phyloP scores from a whole-genome alignment of 1,284 basidiomycete genomes.

The Dichomitus squalens region DNA sequence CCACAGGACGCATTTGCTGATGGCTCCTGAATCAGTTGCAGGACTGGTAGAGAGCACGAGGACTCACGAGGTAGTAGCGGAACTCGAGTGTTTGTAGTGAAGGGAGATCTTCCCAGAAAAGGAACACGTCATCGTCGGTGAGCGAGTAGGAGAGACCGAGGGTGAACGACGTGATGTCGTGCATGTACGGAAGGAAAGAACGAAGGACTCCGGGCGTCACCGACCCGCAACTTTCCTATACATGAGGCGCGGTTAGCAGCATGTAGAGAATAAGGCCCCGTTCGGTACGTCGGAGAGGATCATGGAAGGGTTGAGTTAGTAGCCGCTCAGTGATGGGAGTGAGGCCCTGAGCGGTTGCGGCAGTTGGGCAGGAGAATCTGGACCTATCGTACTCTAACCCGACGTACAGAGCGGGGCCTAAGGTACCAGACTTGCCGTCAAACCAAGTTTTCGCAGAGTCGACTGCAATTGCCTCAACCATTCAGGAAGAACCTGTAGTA shows the following conservation, averaged over 20 bases:
- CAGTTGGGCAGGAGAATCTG: too few relatives aligned
- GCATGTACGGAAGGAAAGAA: slow-evolving; percentile 40
- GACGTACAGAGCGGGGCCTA: too few relatives aligned
- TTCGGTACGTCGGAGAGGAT: too few relatives aligned
- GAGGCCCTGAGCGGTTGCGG: too few relatives aligned
- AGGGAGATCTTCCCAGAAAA: slow-evolving; percentile 43
- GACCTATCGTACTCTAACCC: too few relatives aligned
- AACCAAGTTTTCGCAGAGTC: slow-evolving; percentile 40
- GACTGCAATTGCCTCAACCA: slow-evolving; percentile 43
- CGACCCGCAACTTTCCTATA: slow-evolving; percentile 56
- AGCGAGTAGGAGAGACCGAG: slow-evolving; percentile 58
- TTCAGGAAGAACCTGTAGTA: slow-evolving; percentile 46
- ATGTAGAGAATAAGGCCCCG: too few relatives aligned
- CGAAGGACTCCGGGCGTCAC: slow-evolving; percentile 57
- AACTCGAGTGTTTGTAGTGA: slow-evolving; percentile 41
- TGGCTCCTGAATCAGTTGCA: background rate
- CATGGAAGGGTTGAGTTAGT: too few relatives aligned
- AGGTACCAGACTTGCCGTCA: slow-evolving; percentile 40
- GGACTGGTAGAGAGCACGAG: background rate
- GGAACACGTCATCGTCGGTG: slow-evolving; percentile 49
- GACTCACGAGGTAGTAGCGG: slow-evolving; percentile 51
- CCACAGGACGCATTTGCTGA: slow-evolving; percentile 47
- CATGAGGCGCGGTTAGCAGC: background rate
- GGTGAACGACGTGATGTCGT: slow-evolving; percentile 35
- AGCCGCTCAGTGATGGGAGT: too few relatives aligned